Base-by-base conservation (phyloP, 768 basidiomycete genomes). In the Cyclocybe cylindracea region DNA sequence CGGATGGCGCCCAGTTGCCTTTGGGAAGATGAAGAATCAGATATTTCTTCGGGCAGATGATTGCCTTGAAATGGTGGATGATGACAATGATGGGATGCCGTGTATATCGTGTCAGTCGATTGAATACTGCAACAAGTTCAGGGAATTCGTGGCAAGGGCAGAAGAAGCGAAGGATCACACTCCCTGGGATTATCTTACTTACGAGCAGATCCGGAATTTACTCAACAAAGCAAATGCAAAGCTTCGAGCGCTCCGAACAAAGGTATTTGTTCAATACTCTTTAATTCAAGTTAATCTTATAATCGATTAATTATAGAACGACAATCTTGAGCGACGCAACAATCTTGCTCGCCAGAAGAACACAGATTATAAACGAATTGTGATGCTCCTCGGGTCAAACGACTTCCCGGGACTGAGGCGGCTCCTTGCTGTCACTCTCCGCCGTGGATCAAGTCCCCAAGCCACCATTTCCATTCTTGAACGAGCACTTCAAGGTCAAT, bases 331-430 rank as follows among this genome's bases (percentile, higher is more conserved):
- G 18, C 37, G 46, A n/a, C 44, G 37, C 31, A 44, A 38, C 11
- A 38, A n/a, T 19, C n/a, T 14, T 8, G 9, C 24, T 11, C 9
- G 13, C 2, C n/a, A 19, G 13, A 39, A 24, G 9, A 31, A 34
- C 1, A 7, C 29, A n/a, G 42, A 50, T 14, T 50, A 54, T 48
- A 54, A 49, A 34, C 48, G 48, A 1, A 54, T 54, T 38, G 33
- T 54, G 36, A 54, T 54, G 53, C 48, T 54, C 35, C 44, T 54
- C 16, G 53, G 19, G 19, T 44, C 48, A 6, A 39, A 50, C 16
- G 48, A 54, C 4, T 24, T 54, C 9, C 24, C 40, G 5, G 48
- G 53, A 32, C 48, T 54, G 3, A 42, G 43, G 3, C 41, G 53
- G 5, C 13, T 54, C 14, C 45, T 54, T 0, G 36, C 53, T 2